Evolutionary conservation across 768 basidiomycete species (phyloP).

Genomic region (Suillus fuscotomentosus): DNA sequence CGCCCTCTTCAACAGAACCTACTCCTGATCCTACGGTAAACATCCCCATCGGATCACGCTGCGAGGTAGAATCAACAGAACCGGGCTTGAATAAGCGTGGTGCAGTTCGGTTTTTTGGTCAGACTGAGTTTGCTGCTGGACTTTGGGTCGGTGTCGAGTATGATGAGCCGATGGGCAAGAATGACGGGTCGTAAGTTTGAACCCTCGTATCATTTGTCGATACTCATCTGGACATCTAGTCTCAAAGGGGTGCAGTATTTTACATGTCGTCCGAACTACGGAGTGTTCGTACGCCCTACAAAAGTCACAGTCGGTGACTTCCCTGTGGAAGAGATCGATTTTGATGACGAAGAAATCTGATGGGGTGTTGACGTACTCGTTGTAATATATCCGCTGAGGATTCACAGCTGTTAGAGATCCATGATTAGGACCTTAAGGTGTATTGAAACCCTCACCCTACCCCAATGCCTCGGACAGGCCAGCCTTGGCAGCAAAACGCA

Average conservation of each 20-base stretch:
- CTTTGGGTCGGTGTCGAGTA: slow-evolving; percentile 93
- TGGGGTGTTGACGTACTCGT: not conserved
- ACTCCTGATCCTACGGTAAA: slow-evolving; percentile 33
- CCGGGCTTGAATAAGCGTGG: slow-evolving; percentile 76
- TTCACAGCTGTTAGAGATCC: not conserved
- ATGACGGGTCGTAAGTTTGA: slow-evolving; percentile 83
- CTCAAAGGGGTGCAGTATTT: slow-evolving; percentile 89
- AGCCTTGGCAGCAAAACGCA: not conserved
- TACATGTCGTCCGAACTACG: slow-evolving; percentile 69
- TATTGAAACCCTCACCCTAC: not conserved
- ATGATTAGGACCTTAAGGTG: not conserved
- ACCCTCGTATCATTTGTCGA: not conserved
- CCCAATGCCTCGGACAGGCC: not conserved
- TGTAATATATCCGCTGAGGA: not conserved
- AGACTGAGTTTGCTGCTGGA: slow-evolving; percentile 67
- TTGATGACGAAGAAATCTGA: slow-evolving; percentile 72
- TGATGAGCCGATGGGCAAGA: slow-evolving; percentile 95
- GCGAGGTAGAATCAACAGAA: slow-evolving; percentile 75
- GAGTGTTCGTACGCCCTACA: slow-evolving; percentile 85
- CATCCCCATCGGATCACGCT: slow-evolving; percentile 71
- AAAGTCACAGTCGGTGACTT: slow-evolving; percentile 83
- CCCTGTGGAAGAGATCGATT: slow-evolving; percentile 75
- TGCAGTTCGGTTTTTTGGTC: slow-evolving; percentile 81
- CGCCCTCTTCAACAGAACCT: slow-evolving; percentile 44
- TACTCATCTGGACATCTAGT: slow-evolving; percentile 35